A percentile compares a stretch with the other conserved stretches of the same genome.
phyloP scores from a whole-genome alignment of 1,139 yeast species.

The Pichiaceae sp. region DNA sequence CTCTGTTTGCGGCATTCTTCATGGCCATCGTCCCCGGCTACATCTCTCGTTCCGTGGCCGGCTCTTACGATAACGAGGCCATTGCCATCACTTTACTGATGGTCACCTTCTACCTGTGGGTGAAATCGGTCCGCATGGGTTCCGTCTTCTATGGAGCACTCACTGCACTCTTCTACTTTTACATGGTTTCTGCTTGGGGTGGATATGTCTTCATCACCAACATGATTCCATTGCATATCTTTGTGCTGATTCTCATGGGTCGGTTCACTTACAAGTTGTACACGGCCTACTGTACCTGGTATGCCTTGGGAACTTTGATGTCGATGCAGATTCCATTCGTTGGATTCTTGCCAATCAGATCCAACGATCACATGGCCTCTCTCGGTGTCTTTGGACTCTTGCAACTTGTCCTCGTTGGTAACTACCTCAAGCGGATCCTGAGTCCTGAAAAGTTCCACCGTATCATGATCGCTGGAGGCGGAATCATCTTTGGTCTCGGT shows the following conservation, averaged over 20 bases:
- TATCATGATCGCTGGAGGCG: constrained; percentile 49
- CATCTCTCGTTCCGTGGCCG: constrained; percentile 96
- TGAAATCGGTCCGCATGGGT: constrained; percentile 85
- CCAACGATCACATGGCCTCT: constrained; percentile 98
- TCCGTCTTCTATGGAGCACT: constrained; percentile 77
- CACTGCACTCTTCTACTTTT: constrained; percentile 86
- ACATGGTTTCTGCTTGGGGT: constrained; percentile 99
- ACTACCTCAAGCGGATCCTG: constrained; percentile 67
- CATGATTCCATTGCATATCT: constrained; percentile 92
- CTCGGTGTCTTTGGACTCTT: constrained; percentile 93
- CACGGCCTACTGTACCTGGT: constrained; percentile 95
- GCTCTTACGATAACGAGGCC: constrained; percentile 98
- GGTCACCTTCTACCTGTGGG: constrained; percentile 96
- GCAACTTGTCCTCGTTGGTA: constrained; percentile 84
- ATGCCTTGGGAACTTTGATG: constrained; percentile 89
- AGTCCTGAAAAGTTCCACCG: constrained; percentile 69
- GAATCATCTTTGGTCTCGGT: constrained; percentile 51
- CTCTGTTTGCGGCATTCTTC: constrained; percentile 84
- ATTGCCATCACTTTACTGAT: constrained; percentile 93
- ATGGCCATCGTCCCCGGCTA: constrained; percentile 99
- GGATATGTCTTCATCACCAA: constrained; percentile 98
- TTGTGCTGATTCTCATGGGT: constrained; percentile 88
- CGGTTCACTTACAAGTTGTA: constrained; percentile 78
- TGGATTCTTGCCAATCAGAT: constrained; percentile 92
- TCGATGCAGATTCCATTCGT: constrained; percentile 99